Base-by-base conservation (phyloP, 1,139 yeast genomes). In the Hansenula lynferdii region DNA sequence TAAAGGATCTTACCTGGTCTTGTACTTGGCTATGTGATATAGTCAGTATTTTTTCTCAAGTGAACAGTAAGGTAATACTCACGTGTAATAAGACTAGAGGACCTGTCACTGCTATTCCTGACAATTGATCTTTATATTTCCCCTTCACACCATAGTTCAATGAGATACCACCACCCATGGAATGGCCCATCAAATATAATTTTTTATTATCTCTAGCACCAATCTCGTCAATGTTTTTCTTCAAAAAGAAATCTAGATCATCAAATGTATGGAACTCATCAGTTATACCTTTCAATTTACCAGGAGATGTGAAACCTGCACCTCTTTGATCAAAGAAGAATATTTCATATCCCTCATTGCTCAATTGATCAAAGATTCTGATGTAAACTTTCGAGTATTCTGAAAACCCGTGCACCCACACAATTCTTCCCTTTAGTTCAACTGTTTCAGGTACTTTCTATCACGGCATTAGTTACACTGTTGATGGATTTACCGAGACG, bases 151-250 rank as follows among this genome's bases (percentile, higher is more conserved):
- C 85, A 58, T 90, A 90, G 60, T 81, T 85, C 45, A 89, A 67
- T 0, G 69, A 67, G 38, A 87, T 80, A 0, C 85, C 96, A 17
- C 97, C 97, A 35, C 98, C 98, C 97, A 92, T 89, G n/a, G 95
- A 85, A 56, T 85, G 95, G 3, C 97, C 96, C 62, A 77, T 69
- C 47, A 92, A 57, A 52, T 70, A 74, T 31, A 87, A 55, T 47
- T 77, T 78, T 34, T 67, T 68, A 8, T 56, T 50, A 10, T 40
- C 43, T 8, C 42, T 38, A 2, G 45, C 44, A 25, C 50, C 36
- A 30, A 64, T 44, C 19, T 67, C 64, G 8, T 57, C 47, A 20
- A 64, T 36, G 42, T 67, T 64, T 44, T 44, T 45, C 36, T 50
- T 46, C 18, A 64, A 38, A 40, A 90, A 72, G 49, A 68, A 73